These are phyloP conservation scores for Rhynchosporium secalis DNA, from an alignment of 2,329 filamentous ascomycete genomes.

Conservation along the genomic window DNA sequence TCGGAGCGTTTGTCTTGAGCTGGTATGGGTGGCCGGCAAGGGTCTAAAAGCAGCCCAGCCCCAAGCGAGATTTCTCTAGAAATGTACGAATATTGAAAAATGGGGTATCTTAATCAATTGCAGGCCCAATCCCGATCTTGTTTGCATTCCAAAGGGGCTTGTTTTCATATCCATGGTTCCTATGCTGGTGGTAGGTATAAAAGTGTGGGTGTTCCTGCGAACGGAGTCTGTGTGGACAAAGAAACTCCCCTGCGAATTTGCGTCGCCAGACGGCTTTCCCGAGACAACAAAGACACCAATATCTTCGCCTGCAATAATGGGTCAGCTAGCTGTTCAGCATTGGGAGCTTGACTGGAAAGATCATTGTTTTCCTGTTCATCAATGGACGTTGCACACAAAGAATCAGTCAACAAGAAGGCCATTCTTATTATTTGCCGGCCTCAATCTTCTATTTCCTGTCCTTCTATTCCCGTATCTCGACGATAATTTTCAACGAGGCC, in stretches of 20 bases:
- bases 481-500: constrained; percentile 17
- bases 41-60: constrained; percentile 21
- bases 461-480: constrained; percentile 22
- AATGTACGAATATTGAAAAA: constrained; percentile 31
- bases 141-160: constrained; percentile 24
- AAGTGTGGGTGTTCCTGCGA: constrained; percentile 26
- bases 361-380: constrained; percentile 39
- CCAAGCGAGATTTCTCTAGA: constrained; percentile 21
- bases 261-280: constrained; percentile 36
- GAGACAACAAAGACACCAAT: constrained; percentile 41
- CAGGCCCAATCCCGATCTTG: constrained; percentile 14
- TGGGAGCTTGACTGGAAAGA: constrained; percentile 32
- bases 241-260: constrained; percentile 33
- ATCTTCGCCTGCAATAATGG: constrained; percentile 36
- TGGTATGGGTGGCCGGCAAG: constrained; percentile 12
- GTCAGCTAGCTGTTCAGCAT: constrained; percentile 29
- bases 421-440: constrained; percentile 33
- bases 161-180: constrained; percentile 20
- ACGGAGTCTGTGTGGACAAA: constrained; percentile 35
- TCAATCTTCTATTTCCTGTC: constrained; percentile 26
- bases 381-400: constrained; percentile 39
- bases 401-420: constrained; percentile 37
- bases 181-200: constrained; percentile 24
- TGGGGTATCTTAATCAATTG: constrained; percentile 23
- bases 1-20: constrained; percentile 28